Evolutionary conservation across 2,329 filamentous ascomycete genomes (phyloP).

Genomic region (Cercospora brassicicola): DNA sequence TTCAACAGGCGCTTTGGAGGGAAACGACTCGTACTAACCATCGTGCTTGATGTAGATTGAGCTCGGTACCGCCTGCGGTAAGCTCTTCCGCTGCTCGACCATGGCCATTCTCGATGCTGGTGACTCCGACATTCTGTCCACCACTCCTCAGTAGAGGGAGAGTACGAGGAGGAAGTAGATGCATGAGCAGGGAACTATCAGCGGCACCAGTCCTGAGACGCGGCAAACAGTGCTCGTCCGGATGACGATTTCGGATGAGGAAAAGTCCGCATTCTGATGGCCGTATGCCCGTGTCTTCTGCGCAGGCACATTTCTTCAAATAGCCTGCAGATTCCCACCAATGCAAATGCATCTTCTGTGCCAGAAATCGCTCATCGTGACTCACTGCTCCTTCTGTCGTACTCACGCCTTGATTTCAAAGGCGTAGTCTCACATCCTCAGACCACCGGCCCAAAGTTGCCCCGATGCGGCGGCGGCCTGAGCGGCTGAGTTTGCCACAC

Average conservation of each 20-base stretch:
- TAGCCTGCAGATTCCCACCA: neutral
- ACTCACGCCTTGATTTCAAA: neutral
- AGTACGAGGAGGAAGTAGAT: neutral
- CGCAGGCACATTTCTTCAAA: neutral
- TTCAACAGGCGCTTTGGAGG: slow-evolving; percentile 72
- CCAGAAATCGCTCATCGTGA: neutral
- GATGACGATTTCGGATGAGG: neutral
- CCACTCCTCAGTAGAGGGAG: slow-evolving; percentile 54
- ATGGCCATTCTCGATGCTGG: slow-evolving; percentile 96
- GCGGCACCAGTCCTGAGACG: neutral
- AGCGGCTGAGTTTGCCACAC: slow-evolving; percentile 4
- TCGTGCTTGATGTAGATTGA: slow-evolving; percentile 70
- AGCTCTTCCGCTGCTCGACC: slow-evolving; percentile 97
- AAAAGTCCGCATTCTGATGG: neutral
- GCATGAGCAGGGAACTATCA: neutral
- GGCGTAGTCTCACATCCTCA: neutral
- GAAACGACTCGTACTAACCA: slow-evolving; percentile 56
- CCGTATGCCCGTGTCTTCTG: neutral
- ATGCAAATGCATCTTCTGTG: neutral
- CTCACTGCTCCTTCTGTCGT: neutral
- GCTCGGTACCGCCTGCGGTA: slow-evolving; percentile 96
- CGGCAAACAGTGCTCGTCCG: neutral
- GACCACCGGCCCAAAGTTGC: neutral
- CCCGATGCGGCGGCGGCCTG: neutral
- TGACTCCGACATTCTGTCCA: slow-evolving; percentile 92